A percentile compares a stretch with the other conserved stretches of the same genome.
phyloP scores from a whole-genome alignment of 2,329 filamentous ascomycete genomes.

The Stemphylium vesicarium region DNA sequence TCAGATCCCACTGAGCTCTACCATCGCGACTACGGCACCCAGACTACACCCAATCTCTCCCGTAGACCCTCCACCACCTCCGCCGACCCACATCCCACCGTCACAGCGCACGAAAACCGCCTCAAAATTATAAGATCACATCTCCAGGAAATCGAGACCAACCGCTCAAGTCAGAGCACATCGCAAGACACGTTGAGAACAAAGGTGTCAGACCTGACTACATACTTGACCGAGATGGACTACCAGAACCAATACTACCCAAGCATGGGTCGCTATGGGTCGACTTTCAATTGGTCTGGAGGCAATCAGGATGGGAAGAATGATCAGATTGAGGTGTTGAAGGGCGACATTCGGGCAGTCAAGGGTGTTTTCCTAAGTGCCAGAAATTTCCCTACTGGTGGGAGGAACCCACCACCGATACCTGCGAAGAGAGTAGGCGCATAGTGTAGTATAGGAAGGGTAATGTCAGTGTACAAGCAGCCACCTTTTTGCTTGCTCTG shows the following conservation, averaged over 20 bases:
- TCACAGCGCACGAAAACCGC: slow-evolving; percentile 52
- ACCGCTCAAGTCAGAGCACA: slow-evolving; percentile 57
- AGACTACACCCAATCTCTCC: slow-evolving; percentile 67
- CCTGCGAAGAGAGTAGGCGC: slow-evolving; percentile 29
- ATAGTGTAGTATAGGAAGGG: slow-evolving; percentile 1
- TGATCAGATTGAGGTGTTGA: slow-evolving; percentile 75
- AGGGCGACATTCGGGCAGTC: slow-evolving; percentile 76
- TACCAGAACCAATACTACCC: slow-evolving; percentile 53
- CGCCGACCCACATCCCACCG: slow-evolving; percentile 33
- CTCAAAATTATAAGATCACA: slow-evolving; percentile 60
- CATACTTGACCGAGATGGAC: slow-evolving; percentile 63
- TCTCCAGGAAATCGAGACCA: slow-evolving; percentile 59
- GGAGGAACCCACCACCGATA: slow-evolving; percentile 26
- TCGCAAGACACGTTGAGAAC: slow-evolving; percentile 58
- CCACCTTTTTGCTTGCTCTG: no score
- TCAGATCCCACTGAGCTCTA: slow-evolving; percentile 78
- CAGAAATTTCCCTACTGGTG: slow-evolving; percentile 66
- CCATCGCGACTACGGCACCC: slow-evolving; percentile 79
- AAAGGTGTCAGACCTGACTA: slow-evolving; percentile 61
- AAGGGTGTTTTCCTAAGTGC: slow-evolving; percentile 80
- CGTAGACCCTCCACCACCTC: slow-evolving; percentile 43
- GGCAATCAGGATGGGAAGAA: slow-evolving; percentile 58
- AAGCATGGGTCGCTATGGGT: slow-evolving; percentile 37
- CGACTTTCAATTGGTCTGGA: slow-evolving; percentile 37
- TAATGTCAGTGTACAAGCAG: neutral